phyloP scores from a whole-genome alignment of 2,329 filamentous ascomycete genomes.

The Ploettnerulaceae sp. region DNA sequence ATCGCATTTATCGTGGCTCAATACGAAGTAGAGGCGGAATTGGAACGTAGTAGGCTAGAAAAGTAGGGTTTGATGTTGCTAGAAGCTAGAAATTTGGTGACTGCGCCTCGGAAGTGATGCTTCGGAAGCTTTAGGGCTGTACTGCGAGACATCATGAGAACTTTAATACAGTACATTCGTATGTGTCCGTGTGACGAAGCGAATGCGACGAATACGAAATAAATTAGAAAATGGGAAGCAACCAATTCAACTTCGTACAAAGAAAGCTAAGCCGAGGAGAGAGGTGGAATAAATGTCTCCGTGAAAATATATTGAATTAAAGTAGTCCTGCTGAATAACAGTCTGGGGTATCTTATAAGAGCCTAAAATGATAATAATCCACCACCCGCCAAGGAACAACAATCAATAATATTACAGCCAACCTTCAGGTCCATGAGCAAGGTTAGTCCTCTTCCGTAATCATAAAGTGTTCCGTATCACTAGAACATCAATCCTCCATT shows the following conservation, averaged over 20 bases:
- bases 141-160: background rate
- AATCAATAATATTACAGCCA: background rate
- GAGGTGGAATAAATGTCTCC: background rate
- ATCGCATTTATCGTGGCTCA: background rate
- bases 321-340: background rate
- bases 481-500: slow-evolving; percentile 6
- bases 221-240: too few species aligned
- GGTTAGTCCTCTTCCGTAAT: background rate
- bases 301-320: background rate
- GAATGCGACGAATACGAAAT: background rate
- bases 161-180: background rate
- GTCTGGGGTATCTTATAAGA: slow-evolving; percentile 1
- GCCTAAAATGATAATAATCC: too few species aligned
- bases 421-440: too few species aligned
- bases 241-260: too few species aligned
- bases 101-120: background rate
- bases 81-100: background rate
- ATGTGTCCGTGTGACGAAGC: background rate
- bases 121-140: background rate
- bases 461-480: background rate
- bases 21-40: background rate
- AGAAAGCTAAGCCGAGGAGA: background rate
- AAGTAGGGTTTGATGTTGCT: background rate
- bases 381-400: too few species aligned
- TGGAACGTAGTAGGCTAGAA: background rate